These are phyloP conservation scores for Xylaria scruposa DNA, from an alignment of 495 filamentous ascomycete genomes.

Conservation along the genomic window DNA sequence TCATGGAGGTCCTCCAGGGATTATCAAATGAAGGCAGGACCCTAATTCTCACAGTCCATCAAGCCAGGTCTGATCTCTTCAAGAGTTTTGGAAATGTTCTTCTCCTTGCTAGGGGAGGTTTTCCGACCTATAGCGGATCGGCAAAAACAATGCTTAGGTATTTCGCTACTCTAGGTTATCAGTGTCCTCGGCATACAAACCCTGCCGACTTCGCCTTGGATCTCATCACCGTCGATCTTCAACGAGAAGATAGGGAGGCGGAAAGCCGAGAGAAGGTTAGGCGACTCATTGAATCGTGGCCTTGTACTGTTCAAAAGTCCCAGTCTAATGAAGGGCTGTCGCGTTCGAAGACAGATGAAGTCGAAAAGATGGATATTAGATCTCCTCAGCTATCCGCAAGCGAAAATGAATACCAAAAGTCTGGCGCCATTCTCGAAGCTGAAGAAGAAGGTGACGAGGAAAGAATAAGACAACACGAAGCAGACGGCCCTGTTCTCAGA, in stretches of 20 bases:
- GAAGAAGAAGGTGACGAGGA: neutral
- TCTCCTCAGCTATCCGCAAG: neutral
- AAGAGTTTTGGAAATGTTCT: slow-evolving; percentile 71
- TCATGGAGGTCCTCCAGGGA: slow-evolving; percentile 71
- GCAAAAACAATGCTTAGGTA: slow-evolving; percentile 69
- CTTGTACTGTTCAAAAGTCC: neutral
- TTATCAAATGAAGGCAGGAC: slow-evolving; percentile 77
- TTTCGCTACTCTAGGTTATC: slow-evolving; percentile 63
- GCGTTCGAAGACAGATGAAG: neutral
- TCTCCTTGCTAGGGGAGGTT: slow-evolving; percentile 71
- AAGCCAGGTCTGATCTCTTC: slow-evolving; percentile 76
- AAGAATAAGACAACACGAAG: neutral
- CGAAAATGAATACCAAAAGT: neutral
- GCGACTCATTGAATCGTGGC: slow-evolving; percentile 62
- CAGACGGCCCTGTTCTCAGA: neutral
- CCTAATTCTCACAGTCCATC: slow-evolving; percentile 75
- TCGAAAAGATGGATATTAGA: neutral
- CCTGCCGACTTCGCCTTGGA: slow-evolving; percentile 80
- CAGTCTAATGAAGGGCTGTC: neutral
- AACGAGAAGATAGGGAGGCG: slow-evolving; percentile 63
- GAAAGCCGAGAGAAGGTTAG: slow-evolving; percentile 65
- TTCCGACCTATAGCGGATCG: slow-evolving; percentile 69
- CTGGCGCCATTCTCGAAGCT: neutral
- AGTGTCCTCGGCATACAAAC: slow-evolving; percentile 71
- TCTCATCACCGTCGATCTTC: slow-evolving; percentile 75